Percentiles rank a stretch among this genome's conserved stretches.
phyloP scores from a whole-genome alignment of 2,329 filamentous ascomycete genomes.

The Corniculantispora saksenae region DNA sequence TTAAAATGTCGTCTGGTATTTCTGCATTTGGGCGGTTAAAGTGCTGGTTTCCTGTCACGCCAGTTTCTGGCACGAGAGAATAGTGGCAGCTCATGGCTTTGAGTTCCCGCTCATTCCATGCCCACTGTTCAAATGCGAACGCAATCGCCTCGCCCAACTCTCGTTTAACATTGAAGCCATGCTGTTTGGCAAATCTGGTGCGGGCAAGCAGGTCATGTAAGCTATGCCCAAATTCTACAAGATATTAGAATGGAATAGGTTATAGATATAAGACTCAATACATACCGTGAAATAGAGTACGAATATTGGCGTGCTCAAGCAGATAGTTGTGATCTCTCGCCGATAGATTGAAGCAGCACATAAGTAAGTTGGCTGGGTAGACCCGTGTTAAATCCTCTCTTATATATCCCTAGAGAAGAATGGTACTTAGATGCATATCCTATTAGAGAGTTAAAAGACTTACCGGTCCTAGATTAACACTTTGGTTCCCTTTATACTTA shows the following conservation, averaged over 20 bases:
- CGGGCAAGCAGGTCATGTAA: background rate
- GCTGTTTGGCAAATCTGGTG: background rate
- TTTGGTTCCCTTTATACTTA: conserved; percentile 4
- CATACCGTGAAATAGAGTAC: background rate
- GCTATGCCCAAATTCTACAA: conserved; percentile 2
- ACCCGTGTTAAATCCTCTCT: background rate
- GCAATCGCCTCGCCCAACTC: background rate
- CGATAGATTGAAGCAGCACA: background rate
- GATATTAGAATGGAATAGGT: background rate
- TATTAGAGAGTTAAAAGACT: background rate
- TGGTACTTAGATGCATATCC: background rate
- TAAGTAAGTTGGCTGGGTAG: background rate
- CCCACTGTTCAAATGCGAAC: conserved; percentile 1
- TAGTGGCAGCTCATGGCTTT: background rate
- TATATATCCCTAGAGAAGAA: background rate
- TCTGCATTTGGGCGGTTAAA: background rate
- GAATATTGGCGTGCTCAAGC: background rate
- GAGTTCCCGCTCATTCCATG: background rate
- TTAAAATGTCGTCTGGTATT: background rate
- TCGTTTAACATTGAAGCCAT: conserved; percentile 1
- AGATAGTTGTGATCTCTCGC: background rate
- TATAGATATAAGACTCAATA: background rate
- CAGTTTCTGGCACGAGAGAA: background rate
- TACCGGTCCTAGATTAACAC: background rate
- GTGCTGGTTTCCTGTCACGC: background rate